Evolutionary conservation across 148 eudicot genomes (phyloP), one percentile per base, ranked within the genome.

Genomic region (Selenicereus undatus): DNA sequence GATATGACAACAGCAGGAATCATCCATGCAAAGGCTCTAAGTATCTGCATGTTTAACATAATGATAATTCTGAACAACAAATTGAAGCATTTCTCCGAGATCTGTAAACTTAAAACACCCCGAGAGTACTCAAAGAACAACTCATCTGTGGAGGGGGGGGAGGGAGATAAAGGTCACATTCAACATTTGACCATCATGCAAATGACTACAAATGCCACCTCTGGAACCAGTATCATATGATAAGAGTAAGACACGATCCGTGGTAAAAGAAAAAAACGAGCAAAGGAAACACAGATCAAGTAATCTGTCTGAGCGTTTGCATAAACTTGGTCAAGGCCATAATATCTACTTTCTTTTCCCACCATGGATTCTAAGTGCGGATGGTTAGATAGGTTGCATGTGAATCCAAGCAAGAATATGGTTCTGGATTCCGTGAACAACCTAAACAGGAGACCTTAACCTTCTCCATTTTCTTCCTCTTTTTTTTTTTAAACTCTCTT

Each of bases 1-100:
- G 94, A 94, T 75, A 92, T 80, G 80, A 82, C 48, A 52, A 94
- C 64, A 27, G 91, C 91, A 2, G 98, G 98, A 83, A 94, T 50
- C 87, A 94, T 87, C 98, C 98, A 94, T 39, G 93, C 98, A 71
- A 93, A 88, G 85, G 91, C 81, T 79, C 81, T 78, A 54, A 90
- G 54, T 75, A 86, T 82, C 96, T 93, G 92, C 89, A 86, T 20
- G 60, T 68, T 60, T 66, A 78, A n/a, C n/a, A 21, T 11, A 48
- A 43, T 24, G 8, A 77, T 26, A 26, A 26, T 29, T 79, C 35
- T 74, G 21, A 73, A 58, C 10, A 12, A 79, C 65, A 71, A 7
- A 35, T 27, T 74, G 42, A 29, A 75, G 43, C 50, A 81, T 39
- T 32, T 48, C 11, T 18, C 39, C 17, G 20, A 74, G 29, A 32